These are phyloP conservation scores for Jatropha multifida DNA, from an alignment of 441 rosid species.

Conservation along the genomic window DNA sequence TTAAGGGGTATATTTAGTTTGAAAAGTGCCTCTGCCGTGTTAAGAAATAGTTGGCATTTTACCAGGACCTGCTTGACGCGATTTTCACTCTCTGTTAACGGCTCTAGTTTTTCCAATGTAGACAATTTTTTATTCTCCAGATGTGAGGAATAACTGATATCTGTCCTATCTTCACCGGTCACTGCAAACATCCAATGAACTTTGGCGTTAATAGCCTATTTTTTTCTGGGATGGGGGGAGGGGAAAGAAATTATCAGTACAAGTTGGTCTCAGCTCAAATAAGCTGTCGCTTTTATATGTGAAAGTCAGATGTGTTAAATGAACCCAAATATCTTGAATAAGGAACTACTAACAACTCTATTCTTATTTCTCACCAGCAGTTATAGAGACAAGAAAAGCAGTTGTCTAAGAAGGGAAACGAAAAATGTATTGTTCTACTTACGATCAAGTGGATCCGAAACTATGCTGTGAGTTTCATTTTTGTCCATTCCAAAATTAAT, in stretches of 20 bases:
- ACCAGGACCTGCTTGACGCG: constrained; percentile 61
- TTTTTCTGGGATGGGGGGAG: not conserved
- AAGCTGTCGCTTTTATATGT: not conserved
- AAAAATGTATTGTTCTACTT: constrained; percentile 23
- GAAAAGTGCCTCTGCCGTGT: constrained; percentile 79
- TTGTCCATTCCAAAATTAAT: constrained; percentile 20
- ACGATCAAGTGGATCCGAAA: constrained; percentile 33
- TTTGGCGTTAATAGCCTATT: not conserved
- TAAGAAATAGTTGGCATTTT: constrained; percentile 60
- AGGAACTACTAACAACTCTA: too few species aligned
- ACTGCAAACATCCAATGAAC: constrained; percentile 40
- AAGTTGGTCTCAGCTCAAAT: constrained; percentile 3
- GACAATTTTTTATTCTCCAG: constrained; percentile 23
- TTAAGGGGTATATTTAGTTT: constrained; percentile 54
- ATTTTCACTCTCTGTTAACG: constrained; percentile 56
- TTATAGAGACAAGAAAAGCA: not conserved
- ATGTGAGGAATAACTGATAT: constrained; percentile 15
- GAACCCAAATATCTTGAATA: too few species aligned
- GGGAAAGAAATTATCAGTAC: not conserved
- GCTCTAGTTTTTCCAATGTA: constrained; percentile 31
- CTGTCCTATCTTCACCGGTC: constrained; percentile 20
- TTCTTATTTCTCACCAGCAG: not conserved
- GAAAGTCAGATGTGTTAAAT: too few species aligned
- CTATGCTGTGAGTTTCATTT: constrained; percentile 23
- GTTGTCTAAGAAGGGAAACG: not conserved